Evolutionary conservation across 352 stramenopile genomes (phyloP), one percentile per base, ranked within the genome.

Genomic region (Phytophthora fragariaefolia): DNA sequence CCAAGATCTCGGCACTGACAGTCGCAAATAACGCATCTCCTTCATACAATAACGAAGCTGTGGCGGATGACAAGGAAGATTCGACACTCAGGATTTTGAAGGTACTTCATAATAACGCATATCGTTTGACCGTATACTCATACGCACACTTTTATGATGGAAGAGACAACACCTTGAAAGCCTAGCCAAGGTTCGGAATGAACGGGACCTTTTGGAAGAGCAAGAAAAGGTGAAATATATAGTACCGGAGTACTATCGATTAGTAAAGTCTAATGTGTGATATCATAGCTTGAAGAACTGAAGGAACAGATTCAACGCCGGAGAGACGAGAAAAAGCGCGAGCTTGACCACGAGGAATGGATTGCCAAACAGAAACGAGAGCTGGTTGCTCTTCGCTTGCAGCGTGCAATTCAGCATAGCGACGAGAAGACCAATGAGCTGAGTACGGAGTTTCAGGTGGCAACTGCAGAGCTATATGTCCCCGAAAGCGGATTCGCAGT

Each of bases 191-290:
- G 53, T 89, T 20, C 75, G 74, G 13, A 80, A 89, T n/a, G 79
- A 89, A 36, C 69, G 80, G 6, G 67, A 85, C 36, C 58, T 89
- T 38, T 64, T 89, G 12, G 79, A 89, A 65, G 80, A 89, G 50
- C 74, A 86, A 52, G 80, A 87, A 58, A 85, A 87, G 66, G 79
- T 85, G 49, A 49, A n/a, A 40, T 12, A 6, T 40, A 24, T 61
- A n/a, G 27, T 27, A 40, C 7, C 12, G 7, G 17, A 23, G 34
- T 66, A 17, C 3, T 20, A 38, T 6, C 34, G 59, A n/a, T 17
- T 34, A 40, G 6, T 27, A 7, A n/a, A 43, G 2, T 47, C n/a
- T 58, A 51, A 69, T 20, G 8, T 27, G 10, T 53, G 8, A 3
- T 34, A 2, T 43, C 5, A 26, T 66, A 87, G 79, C 66, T 89